Base-by-base conservation (phyloP, 2,329 filamentous ascomycete genomes). In the Alternaria incomplexa region DNA sequence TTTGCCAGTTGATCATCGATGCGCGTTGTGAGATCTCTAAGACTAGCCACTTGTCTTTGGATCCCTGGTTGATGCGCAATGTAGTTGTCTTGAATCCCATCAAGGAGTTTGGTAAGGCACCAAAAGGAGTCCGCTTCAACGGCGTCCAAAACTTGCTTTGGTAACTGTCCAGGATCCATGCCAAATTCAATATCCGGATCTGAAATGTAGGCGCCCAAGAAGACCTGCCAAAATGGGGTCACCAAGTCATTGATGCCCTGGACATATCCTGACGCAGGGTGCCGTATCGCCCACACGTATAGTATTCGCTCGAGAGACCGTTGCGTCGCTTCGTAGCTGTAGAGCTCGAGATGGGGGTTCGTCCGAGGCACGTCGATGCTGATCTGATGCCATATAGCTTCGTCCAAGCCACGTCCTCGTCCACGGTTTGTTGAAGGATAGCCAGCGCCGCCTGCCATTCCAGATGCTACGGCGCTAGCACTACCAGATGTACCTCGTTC, bases 351-450 rank as follows among this genome's bases (percentile, higher is more conserved):
- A 80, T 98, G 96, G 11, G 96, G 96, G 77, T 97, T 98, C 5
- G 96, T 99, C 54, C 96, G 89, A 3, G 96, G 96, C 22, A 98
- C 93, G 77, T 99, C 96, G 75, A 99, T 99, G 80, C 93, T 97
- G 81, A 99, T 98, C 77, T 99, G 96, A 82, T 99, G 96, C 96
- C 96, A 99, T 62, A 99, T 90, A n/a, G 93, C 91, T 83, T 99
- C 96, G 72, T 99, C 96, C 17, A 99, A 83, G 3, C 94, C 95
- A 58, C 92, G 88, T 3, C 89, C 88, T 65, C 86, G 84, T 46
- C 88, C 86, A 66, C 92, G 89, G 73, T 81, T 81, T 7, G 78
- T 73, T 8, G 83, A 80, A 44, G 80, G 73, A 30, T 77, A 75
- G 1, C 83, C 79, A 0, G 77, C 75, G n/a, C 74, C 73, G 13